phyloP scores from a whole-genome alignment of 805 yeast species.

The Sugiyamaella chiloensis region DNA sequence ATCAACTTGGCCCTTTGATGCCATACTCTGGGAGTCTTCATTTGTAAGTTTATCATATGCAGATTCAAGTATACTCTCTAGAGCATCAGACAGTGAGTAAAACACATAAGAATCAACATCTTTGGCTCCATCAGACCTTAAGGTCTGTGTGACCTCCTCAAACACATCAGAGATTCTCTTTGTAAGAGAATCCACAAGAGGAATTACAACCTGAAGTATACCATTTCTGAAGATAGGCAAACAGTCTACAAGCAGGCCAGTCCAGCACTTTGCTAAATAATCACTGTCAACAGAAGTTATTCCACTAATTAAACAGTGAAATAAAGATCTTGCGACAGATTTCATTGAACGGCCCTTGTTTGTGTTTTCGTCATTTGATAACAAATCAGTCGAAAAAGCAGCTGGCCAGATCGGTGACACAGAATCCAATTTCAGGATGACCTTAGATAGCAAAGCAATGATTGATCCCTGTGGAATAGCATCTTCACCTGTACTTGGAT shows the following conservation, averaged over 20 bases:
- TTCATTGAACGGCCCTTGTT: background rate
- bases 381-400: constrained; percentile 49
- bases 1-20: constrained; percentile 30
- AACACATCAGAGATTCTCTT: constrained; percentile 39
- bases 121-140: constrained; percentile 28
- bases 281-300: constrained; percentile 45
- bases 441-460: constrained; percentile 9
- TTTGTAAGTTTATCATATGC: constrained; percentile 45
- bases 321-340: constrained; percentile 6
- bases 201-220: constrained; percentile 54
- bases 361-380: constrained; percentile 24
- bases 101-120: constrained; percentile 47
- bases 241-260: constrained; percentile 49
- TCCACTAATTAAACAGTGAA: constrained; percentile 50
- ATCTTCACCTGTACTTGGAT: background rate
- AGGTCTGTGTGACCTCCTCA: constrained; percentile 25
- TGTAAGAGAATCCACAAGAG: constrained; percentile 51
- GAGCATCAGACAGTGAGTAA: constrained; percentile 47
- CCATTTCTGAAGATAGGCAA: constrained; percentile 49
- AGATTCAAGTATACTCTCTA: constrained; percentile 61
- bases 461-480: constrained; percentile 5
- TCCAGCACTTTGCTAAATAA: constrained; percentile 45
- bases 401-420: constrained; percentile 9
- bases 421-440: background rate
- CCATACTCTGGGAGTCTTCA: constrained; percentile 17